Evolutionary conservation across 2,329 filamentous ascomycete genomes (phyloP), one percentile per base, ranked within the genome.

Genomic region (Rosellinia necatrix): DNA sequence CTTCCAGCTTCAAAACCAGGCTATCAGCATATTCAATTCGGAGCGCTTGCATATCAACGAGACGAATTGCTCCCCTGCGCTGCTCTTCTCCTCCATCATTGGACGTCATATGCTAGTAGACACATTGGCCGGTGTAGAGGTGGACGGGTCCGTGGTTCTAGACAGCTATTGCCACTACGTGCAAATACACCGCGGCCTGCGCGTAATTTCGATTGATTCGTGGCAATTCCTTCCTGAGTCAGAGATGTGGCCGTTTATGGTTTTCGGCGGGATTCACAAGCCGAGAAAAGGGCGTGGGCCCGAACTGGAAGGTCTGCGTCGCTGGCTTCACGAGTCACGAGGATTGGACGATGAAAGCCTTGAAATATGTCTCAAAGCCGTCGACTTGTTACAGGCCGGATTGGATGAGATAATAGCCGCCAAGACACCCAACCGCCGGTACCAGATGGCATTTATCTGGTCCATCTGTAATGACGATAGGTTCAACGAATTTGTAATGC

Each of bases 51-150:
- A 53, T 46, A 56, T 72, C 10, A 53, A 66, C 49, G 50, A 63
- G 13, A 53, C 60, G 3, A 74, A 70, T 49, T 74, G 71, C 54
- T 66, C 71, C 0, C 51, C 70, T 10, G 55, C 70, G 9, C 54
- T 74, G 6, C 65, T 74, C 24, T 75, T 74, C 56, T 68, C 72
- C 1, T 64, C 67, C 1, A 51, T 69, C 1, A 63, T 75, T 1
- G 71, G 70, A 17, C 68, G 70, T 30, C 73, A 75, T 38, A 46
- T 72, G 21, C 66, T 74, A 12, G 67, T 68, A 13, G 71, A 73
- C 46, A 68, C 70, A 2, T 56, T 75, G n/a, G 58, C 62, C 3
- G 61, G 59, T 32, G 64, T 66, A 2, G 51, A 60, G 12, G 19
- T 56, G 0, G 58, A 63, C 5, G 58, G 72, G 1, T 62, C 65